Conservation (phyloP, 352 stramenopile species). For the Phytopythium litorale region DNA sequence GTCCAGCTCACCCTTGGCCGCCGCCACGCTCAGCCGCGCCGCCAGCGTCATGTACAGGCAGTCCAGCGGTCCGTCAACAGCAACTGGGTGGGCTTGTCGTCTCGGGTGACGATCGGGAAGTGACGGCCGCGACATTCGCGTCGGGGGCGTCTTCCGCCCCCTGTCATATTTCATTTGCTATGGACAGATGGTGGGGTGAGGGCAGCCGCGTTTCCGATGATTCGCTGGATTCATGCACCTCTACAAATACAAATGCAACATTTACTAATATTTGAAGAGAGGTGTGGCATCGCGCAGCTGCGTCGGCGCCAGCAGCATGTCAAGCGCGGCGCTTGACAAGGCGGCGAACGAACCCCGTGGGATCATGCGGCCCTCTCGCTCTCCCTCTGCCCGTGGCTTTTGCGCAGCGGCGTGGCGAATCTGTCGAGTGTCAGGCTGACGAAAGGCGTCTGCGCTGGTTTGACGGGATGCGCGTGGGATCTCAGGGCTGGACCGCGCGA, state of each 20-base stretch:
- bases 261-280: not conserved
- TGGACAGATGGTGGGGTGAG: not conserved
- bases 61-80: too few relatives aligned
- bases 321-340: not conserved
- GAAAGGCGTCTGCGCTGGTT: too few relatives aligned
- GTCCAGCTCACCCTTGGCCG: conserved; percentile 3
- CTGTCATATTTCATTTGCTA: not conserved
- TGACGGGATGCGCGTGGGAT: too few relatives aligned
- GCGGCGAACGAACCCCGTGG: not conserved
- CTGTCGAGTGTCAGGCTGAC: too few relatives aligned
- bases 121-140: not conserved
- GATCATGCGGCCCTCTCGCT: too few relatives aligned
- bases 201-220: not conserved
- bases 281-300: conserved; percentile 1
- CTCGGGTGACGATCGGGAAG: conserved; percentile 1
- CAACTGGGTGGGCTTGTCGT: not conserved
- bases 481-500: too few relatives aligned
- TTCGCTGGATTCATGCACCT: not conserved
- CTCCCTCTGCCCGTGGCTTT: too few relatives aligned
- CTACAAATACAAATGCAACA: not conserved
- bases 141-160: not conserved
- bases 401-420: too few relatives aligned
- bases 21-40: conserved; percentile 4
- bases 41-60: not conserved
- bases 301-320: not conserved